phyloP scores from a whole-genome alignment of 2,329 filamentous ascomycete species.

The Sarocladium oryzae region DNA sequence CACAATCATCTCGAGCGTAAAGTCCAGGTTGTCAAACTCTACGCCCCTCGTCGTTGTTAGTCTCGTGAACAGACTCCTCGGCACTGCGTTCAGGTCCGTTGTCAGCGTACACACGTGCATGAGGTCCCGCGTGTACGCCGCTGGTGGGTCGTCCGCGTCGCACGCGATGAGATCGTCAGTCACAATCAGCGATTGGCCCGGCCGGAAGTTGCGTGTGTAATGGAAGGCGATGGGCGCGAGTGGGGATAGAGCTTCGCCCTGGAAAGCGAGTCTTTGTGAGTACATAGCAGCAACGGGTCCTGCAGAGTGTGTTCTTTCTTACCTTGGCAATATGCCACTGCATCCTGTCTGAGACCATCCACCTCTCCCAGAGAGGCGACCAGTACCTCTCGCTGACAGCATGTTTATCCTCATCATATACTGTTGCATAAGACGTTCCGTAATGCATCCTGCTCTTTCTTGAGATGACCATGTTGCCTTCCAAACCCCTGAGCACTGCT shows the following conservation, averaged over 20 bases:
- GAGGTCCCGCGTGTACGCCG: conserved; percentile 52
- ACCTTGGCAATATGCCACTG: conserved; percentile 81
- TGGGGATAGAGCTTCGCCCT: conserved; percentile 72
- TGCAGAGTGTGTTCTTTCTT: conserved; percentile 15
- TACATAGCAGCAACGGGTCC: neutral
- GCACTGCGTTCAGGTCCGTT: conserved; percentile 73
- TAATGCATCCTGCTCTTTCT: conserved; percentile 71
- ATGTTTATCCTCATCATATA: conserved; percentile 72
- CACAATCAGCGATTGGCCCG: conserved; percentile 68
- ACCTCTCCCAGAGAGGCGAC: conserved; percentile 72
- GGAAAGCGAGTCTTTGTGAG: neutral
- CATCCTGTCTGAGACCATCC: conserved; percentile 80
- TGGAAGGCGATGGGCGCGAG: conserved; percentile 71
- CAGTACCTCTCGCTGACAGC: conserved; percentile 68
- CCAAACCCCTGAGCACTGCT: conserved; percentile 66
- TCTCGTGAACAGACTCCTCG: conserved; percentile 64
- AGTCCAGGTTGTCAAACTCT: conserved; percentile 77
- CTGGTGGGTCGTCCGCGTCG: conserved; percentile 60
- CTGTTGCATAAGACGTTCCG: conserved; percentile 73
- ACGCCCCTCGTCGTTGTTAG: conserved; percentile 73
- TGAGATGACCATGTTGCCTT: conserved; percentile 74
- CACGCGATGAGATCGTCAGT: conserved; percentile 76
- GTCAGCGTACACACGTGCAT: conserved; percentile 72
- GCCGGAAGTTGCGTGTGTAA: conserved; percentile 79
- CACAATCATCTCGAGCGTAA: conserved; percentile 77